Evolutionary conservation across 2,329 filamentous ascomycete species (phyloP), one percentile per base, ranked within the genome.

Genomic region (Daldinia eschscholtzii): DNA sequence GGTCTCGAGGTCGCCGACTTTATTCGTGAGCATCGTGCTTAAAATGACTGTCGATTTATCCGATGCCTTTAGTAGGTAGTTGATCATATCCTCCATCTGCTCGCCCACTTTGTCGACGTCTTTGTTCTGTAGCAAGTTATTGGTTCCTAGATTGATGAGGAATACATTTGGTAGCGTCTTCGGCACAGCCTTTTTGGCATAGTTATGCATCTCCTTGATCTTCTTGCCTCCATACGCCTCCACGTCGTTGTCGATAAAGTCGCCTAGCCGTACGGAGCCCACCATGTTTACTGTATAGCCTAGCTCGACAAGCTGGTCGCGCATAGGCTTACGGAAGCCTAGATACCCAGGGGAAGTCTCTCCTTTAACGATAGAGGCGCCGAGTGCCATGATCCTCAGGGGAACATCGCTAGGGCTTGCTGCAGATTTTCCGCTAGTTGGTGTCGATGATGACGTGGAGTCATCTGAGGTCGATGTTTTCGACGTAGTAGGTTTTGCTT

Each of bases 381-480:
- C 74, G 39, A 76, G 71, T 18, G 73, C 72, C 71, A 76, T 74
- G 61, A 76, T 75, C 42, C 74, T 61, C 28, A 76, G 63, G 3
- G 74, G 72, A 52, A 68, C 92, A 77, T 60, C 41, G 23, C 39
- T 61, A 13, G 65, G 35, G 23, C 9, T 55, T n/a, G 59, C 30
- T 6, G 58, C 61, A 4, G 64, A 64, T 20, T 41, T 44, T 13
- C 18, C 46, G 3, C 26, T 28, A 7, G 66, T 55, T 26, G 66
- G 46, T 6, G 61, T 62, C 3, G 55, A 15, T 26, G 64, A 61
- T 42, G 42, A 42, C 2, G 64, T 52, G 9, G 57, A 23, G 10
- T 57, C 50, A 18, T 46, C 23, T 3, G 59, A 55, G 15, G 67
- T 52, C 35, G 37, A 42, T 41, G 41, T 37, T 23, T 12, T 44